Percentiles rank a stretch among this genome's conserved stretches.
Evolutionary conservation across 2,329 filamentous ascomycete genomes (phyloP).

Genomic region (Fulvia fulva): DNA sequence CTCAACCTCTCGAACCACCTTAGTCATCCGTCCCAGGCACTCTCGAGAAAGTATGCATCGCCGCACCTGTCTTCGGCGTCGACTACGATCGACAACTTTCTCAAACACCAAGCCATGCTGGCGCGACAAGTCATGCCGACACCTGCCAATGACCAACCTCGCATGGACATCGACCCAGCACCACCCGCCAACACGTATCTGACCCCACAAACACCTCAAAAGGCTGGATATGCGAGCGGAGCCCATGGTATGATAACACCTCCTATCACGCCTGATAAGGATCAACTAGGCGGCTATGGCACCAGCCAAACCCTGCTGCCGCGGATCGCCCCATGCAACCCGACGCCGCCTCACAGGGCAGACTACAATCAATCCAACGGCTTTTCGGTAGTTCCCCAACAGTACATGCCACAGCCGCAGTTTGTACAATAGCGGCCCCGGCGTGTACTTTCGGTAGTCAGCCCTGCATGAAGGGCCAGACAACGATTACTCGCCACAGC

Average conservation of each 20-base stretch:
- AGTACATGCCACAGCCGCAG: constrained; percentile 28
- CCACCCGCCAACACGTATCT: constrained; percentile 40
- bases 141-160: constrained; percentile 18
- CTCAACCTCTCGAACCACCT: constrained; percentile 62
- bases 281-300: constrained; percentile 29
- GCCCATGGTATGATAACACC: constrained; percentile 78
- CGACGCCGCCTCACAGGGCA: constrained; percentile 33
- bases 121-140: constrained; percentile 30
- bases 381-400: constrained; percentile 15
- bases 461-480: background rate
- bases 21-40: constrained; percentile 62
- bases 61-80: constrained; percentile 63
- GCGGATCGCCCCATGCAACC: constrained; percentile 23
- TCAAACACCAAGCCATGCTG: constrained; percentile 54
- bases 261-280: constrained; percentile 73
- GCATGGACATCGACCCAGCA: constrained; percentile 25
- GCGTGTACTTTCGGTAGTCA: background rate
- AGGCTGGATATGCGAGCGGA: constrained; percentile 62
- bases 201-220: constrained; percentile 75
- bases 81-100: constrained; percentile 61
- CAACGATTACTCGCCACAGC: constrained; percentile 2
- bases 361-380: constrained; percentile 25
- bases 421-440: constrained; percentile 26
- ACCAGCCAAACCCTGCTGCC: constrained; percentile 24
- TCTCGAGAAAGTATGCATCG: constrained; percentile 65